Evolutionary conservation across 768 basidiomycete genomes (phyloP).

Genomic region (Lentinus tigrinus): DNA sequence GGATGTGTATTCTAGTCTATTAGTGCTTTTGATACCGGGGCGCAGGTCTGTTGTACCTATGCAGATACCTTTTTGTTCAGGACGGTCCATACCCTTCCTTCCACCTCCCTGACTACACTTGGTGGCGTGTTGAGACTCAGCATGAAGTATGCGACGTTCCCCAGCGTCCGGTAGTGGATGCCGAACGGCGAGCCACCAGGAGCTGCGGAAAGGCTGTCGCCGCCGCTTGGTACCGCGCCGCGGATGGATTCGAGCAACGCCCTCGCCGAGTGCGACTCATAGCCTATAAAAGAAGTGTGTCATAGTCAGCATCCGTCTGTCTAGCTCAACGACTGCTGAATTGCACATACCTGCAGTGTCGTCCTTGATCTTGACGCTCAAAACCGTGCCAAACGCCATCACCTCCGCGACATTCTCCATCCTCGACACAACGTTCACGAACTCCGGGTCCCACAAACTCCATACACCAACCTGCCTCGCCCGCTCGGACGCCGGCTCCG

Average conservation of each 20-base stretch:
- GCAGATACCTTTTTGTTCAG: background rate
- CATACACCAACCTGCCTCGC: constrained; percentile 44
- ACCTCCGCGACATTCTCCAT: constrained; percentile 60
- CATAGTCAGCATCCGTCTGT: background rate
- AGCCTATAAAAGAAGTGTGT: constrained; percentile 34
- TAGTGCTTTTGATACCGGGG: background rate
- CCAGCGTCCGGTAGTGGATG: constrained; percentile 86
- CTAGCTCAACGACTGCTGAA: constrained; percentile 35
- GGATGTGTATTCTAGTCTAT: background rate
- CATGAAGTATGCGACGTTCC: constrained; percentile 93
- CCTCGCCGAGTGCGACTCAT: constrained; percentile 63
- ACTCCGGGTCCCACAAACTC: constrained; percentile 86
- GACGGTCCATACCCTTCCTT: constrained; percentile 48
- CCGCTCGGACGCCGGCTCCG: constrained; percentile 10
- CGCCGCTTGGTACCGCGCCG: constrained; percentile 12
- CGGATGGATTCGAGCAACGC: constrained; percentile 54
- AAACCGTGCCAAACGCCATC: constrained; percentile 87
- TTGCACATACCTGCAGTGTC: constrained; percentile 53
- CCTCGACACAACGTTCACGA: constrained; percentile 62
- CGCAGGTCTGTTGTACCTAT: background rate
- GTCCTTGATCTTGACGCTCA: constrained; percentile 73
- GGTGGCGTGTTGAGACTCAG: constrained; percentile 74
- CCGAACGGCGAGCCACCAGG: constrained; percentile 59
- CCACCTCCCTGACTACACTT: constrained; percentile 53
- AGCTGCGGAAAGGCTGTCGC: constrained; percentile 36